These are phyloP conservation scores for Vicia villosa DNA, from an alignment of 306 rosid species.

Conservation along the genomic window DNA sequence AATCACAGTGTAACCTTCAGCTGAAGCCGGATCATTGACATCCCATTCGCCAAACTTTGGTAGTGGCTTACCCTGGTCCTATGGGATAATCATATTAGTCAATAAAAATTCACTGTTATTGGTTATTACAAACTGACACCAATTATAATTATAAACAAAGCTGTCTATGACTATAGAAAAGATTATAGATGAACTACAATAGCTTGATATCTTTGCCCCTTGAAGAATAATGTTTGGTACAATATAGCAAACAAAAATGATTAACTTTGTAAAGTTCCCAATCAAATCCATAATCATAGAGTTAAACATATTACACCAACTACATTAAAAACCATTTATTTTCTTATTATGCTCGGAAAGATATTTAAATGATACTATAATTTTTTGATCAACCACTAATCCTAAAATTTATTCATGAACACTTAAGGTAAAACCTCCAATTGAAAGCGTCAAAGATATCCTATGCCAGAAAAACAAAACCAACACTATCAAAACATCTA, in stretches of 20 bases:
- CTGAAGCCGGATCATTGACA: constrained; percentile 97
- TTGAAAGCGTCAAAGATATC: too few species aligned
- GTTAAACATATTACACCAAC: neutral
- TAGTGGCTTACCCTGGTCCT: constrained; percentile 93
- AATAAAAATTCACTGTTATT: neutral
- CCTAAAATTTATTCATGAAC: neutral
- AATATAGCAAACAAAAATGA: constrained; percentile 21
- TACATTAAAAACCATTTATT: neutral
- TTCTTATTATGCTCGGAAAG: neutral
- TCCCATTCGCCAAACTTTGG: constrained; percentile 99
- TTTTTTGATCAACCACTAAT: neutral
- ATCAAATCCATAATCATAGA: constrained; percentile 21
- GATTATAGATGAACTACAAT: neutral
- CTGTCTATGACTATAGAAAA: neutral
- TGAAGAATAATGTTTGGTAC: too few species aligned
- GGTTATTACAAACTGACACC: neutral
- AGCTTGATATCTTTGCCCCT: neutral
- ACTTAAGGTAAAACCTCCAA: too few species aligned
- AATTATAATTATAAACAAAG: constrained; percentile 29
- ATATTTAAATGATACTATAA: neutral
- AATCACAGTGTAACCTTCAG: constrained; percentile 97
- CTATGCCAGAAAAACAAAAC: too few species aligned
- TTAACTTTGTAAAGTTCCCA: neutral
- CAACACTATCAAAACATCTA: too few species aligned
- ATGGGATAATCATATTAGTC: constrained; percentile 35